phyloP scores from a whole-genome alignment of 2,329 filamentous ascomycete species.

The Talaromyces sp. region DNA sequence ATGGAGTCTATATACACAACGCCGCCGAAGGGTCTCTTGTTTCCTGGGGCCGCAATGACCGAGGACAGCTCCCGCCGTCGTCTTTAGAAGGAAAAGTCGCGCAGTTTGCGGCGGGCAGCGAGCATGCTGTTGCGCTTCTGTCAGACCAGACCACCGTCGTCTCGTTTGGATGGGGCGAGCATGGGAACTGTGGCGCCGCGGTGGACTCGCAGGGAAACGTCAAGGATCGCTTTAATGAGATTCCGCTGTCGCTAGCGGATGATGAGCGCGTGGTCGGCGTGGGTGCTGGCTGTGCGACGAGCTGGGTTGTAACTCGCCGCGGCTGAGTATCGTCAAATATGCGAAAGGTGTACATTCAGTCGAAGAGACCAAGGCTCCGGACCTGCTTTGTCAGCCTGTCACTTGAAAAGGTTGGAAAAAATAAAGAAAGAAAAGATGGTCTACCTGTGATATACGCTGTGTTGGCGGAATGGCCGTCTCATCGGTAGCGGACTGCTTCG shows the following conservation, averaged over 20 bases:
- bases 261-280: constrained; percentile 53
- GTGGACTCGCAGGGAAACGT: constrained; percentile 59
- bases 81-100: constrained; percentile 33
- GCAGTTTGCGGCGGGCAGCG: constrained; percentile 75
- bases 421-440: neutral
- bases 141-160: constrained; percentile 57
- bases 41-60: constrained; percentile 80
- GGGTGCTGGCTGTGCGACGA: constrained; percentile 86
- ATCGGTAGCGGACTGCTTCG: constrained; percentile 15
- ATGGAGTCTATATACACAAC: constrained; percentile 66
- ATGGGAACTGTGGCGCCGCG: constrained; percentile 83
- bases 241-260: constrained; percentile 46
- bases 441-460: constrained; percentile 44
- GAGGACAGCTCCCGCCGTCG: constrained; percentile 71
- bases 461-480: constrained; percentile 42
- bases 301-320: constrained; percentile 56
- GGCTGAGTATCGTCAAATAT: neutral
- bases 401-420: neutral
- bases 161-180: constrained; percentile 95
- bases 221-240: constrained; percentile 61
- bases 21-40: constrained; percentile 51
- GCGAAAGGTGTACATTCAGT: constrained; percentile 24
- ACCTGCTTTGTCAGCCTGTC: constrained; percentile 24
- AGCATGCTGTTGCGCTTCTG: constrained; percentile 75
- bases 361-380: constrained; percentile 37